Base-by-base conservation (phyloP, 257 asterid genomes). In the Knoxia roxburghii region DNA sequence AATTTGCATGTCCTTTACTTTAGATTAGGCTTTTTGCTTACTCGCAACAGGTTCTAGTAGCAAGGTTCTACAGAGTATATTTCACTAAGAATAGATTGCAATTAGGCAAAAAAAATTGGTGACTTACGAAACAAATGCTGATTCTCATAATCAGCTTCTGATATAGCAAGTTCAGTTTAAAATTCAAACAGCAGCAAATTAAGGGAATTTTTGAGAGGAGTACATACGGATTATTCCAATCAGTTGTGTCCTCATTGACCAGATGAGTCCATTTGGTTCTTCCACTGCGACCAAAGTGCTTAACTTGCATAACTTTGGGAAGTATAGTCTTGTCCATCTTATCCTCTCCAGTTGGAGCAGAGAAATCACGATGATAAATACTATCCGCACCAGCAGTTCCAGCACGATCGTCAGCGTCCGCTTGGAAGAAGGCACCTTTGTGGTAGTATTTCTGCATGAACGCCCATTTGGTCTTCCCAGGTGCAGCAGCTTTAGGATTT, bases 361-460 rank as follows among this genome's bases (percentile, higher is more conserved):
- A 91, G 90, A 84, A 91, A 73, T 91, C 96, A 11, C 98, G 95
- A 6, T 64, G 60, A 62, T 68, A 91, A 40, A 91, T 78, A 54
- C 18, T 23, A 35, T 77, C 89, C 27, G 81, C 74, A 23, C 85
- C 92, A 20, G 87, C 88, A 45, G 96, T 88, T 73, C 93, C 97
- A 23, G 86, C 80, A 39, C 18, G 68, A 41, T 90, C 95, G 67
- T 87, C 95, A 45, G 92, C 60, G 76, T 90, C 68, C 11, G 83
- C 6, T 84, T 87, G 99, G 77, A 90, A 94, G 89, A 90, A 94
- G 62, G 96, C 99, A 77, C 99, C 99, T 71, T 87, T 88, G 72
- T 94, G 97, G 78, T 72, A 94, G 83, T 94, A 94, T 72, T 90
- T 94, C 89, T 90, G 97, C 99, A 94, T 94, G 75, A 90, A 94